Evolutionary conservation across 139 green algal genomes (phyloP).

Genomic region (Tetradesmus lagerheimii): DNA sequence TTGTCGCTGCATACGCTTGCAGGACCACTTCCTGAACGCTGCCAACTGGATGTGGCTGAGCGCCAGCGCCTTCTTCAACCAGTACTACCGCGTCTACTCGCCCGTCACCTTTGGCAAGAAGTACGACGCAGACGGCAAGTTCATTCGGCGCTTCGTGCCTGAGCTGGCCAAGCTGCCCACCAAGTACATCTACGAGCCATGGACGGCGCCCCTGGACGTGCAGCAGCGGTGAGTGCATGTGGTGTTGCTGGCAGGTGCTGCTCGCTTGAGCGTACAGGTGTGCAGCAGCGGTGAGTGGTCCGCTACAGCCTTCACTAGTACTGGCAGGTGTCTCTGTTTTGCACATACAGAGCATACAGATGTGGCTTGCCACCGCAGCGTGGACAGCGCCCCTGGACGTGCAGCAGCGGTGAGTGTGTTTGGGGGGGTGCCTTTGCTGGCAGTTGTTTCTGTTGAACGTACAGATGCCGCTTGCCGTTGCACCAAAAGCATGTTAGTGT

Average conservation of each 20-base stretch:
- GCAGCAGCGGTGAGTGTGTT: too few relatives aligned
- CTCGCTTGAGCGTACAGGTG: neutral
- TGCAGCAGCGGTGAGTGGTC: too few relatives aligned
- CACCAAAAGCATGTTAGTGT: too few relatives aligned
- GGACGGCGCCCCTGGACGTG: conserved; percentile 89
- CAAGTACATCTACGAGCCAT: conserved; percentile 98
- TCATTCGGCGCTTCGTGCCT: conserved; percentile 72
- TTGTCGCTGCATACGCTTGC: neutral
- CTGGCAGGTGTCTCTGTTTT: too few relatives aligned
- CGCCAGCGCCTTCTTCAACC: conserved; percentile 91
- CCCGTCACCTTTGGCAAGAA: conserved; percentile 92
- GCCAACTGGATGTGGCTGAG: conserved; percentile 98
- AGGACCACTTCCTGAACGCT: conserved; percentile 85
- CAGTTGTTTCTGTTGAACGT: too few relatives aligned
- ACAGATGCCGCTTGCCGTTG: too few relatives aligned
- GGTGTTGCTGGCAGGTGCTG: neutral
- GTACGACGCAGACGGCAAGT: conserved; percentile 92
- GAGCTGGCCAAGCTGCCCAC: conserved; percentile 79
- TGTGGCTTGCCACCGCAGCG: too few relatives aligned
- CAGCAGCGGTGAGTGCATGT: conserved; percentile 76
- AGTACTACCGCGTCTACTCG: conserved; percentile 71
- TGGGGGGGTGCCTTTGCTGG: too few relatives aligned
- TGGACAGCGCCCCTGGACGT: too few relatives aligned
- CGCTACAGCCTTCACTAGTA: too few relatives aligned
- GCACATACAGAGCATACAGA: too few relatives aligned